A percentile compares a stretch with the other conserved stretches of the same genome.
Conservation (phyloP, 2,329 filamentous ascomycete genomes). For the Fusarium cicatricum region DNA sequence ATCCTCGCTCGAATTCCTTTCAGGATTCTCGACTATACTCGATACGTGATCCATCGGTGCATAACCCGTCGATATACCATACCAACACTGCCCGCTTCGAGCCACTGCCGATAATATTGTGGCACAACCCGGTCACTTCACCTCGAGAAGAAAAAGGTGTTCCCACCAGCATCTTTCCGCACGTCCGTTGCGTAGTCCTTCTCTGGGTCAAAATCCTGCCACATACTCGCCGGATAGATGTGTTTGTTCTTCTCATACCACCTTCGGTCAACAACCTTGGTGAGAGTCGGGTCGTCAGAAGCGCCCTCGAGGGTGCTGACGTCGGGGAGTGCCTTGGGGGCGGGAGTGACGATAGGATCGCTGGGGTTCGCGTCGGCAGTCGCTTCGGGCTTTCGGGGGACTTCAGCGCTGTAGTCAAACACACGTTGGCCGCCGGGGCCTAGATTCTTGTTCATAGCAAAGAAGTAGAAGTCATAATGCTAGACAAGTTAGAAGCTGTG, state of each 20-base stretch:
- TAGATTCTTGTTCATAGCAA: conserved; percentile 85
- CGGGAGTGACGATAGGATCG: conserved; percentile 42
- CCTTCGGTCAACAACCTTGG: conserved; percentile 92
- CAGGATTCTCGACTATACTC: conserved; percentile 16
- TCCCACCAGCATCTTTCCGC: conserved; percentile 85
- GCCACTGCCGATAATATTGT: conserved; percentile 2
- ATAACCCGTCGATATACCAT: conserved; percentile 11
- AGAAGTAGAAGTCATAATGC: conserved; percentile 98
- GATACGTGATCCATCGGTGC: conserved; percentile 18
- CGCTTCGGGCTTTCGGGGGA: conserved; percentile 49
- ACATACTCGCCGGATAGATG: conserved; percentile 94
- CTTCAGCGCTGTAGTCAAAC: conserved; percentile 75
- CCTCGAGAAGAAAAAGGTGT: conserved; percentile 85
- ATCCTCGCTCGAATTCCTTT: conserved; percentile 8
- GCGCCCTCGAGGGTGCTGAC: conserved; percentile 75
- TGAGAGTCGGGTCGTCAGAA: conserved; percentile 78
- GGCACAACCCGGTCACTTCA: conserved; percentile 36
- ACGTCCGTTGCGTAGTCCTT: conserved; percentile 83
- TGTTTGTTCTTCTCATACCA: conserved; percentile 99
- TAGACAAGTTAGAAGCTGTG: conserved; percentile 50
- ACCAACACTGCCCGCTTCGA: conserved; percentile 5
- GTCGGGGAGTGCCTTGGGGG: conserved; percentile 53
- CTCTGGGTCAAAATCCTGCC: conserved; percentile 93
- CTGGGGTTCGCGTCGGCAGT: conserved; percentile 4
- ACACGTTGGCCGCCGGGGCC: conserved; percentile 76